Evolutionary conservation across 1,284 basidiomycete species (phyloP), one percentile per base, ranked within the genome.

Genomic region (Ganoderma sinense): DNA sequence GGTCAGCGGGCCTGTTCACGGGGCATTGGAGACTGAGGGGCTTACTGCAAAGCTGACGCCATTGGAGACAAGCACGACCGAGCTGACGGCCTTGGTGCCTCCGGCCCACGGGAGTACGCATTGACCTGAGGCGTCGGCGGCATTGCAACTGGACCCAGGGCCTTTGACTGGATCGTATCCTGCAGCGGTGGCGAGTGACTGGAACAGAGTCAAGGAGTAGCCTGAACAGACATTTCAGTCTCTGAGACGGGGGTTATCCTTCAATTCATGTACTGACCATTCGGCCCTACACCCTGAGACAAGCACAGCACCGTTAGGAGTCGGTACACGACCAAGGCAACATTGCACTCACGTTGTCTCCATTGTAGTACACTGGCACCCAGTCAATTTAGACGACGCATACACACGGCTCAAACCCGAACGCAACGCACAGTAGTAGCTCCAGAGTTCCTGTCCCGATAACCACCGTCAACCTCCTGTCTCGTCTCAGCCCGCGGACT

Each of bases 41-140:
- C 88, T 59, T 74, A 91, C 87, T 6, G 92, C 92, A 74, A 95
- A 95, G 74, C 91, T 89, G 64, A 92, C 81, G 7, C 94, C 94
- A 69, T 93, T 94, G 0, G 93, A 87, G 31, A 94, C 83, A 14
- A 95, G 83, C 13, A 95, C 89, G 51, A 95, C 83, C 45, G 93
- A 93, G 61, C 90, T 89, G 62, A 95, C 89, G 2, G 88, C 80
- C 78, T 91, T 92, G 0, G 88, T 89, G 5, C 93, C 91, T 11
- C 84, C 83, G 26, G 83, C 87, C 91, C 91, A 93, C 2, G 92
- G 91, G 43, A 94, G 80, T 20, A 94, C 92, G 73, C 93, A 94
- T 76, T 86, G 87, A 0, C 91, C 90, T 0, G 91, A 92, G 0
- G 90, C 79, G 51, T 80, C 83, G 0, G 75, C 74, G 23, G 83